phyloP scores from a whole-genome alignment of 306 rosid species.

The Begonia masoniana region DNA sequence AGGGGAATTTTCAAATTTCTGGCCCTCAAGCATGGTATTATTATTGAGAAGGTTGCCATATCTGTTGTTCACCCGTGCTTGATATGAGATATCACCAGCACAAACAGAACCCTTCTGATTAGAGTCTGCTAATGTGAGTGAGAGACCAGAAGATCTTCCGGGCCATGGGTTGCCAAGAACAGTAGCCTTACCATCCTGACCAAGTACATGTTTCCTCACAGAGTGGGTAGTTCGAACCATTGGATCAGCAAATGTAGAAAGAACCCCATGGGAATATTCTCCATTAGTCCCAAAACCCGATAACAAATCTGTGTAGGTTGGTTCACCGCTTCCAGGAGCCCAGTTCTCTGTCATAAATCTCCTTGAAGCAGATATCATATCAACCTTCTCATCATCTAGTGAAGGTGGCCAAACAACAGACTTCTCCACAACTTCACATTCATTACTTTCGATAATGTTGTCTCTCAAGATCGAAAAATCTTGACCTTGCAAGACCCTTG shows the following conservation, averaged over 20 bases:
- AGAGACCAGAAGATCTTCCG: slow-evolving; percentile 35
- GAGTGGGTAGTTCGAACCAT: slow-evolving; percentile 18
- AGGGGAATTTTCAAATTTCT: slow-evolving; percentile 37
- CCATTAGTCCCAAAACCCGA: slow-evolving; percentile 52
- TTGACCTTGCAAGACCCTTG: slow-evolving; percentile 99
- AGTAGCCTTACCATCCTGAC: slow-evolving; percentile 54
- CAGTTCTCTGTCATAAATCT: slow-evolving; percentile 49
- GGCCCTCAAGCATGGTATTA: slow-evolving; percentile 37
- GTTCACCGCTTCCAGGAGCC: slow-evolving; percentile 61
- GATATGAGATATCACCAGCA: slow-evolving; percentile 31
- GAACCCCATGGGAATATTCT: slow-evolving; percentile 26
- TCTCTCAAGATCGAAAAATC: slow-evolving; percentile 72
- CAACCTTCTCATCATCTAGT: slow-evolving; percentile 51
- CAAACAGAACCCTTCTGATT: slow-evolving; percentile 40
- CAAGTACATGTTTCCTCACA: slow-evolving; percentile 31
- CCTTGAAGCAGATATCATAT: slow-evolving; percentile 48
- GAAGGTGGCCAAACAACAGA: slow-evolving; percentile 46
- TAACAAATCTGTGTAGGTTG: slow-evolving; percentile 64
- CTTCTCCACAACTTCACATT: slow-evolving; percentile 50
- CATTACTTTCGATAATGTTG: slow-evolving; percentile 42
- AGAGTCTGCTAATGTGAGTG: slow-evolving; percentile 42
- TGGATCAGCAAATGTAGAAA: slow-evolving; percentile 29
- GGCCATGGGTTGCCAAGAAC: slow-evolving; percentile 38
- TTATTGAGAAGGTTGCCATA: slow-evolving; percentile 36
- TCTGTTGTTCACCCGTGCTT: slow-evolving; percentile 34